Base-by-base conservation (phyloP, 768 basidiomycete species). In the Pleurotus salmoneostramineus region DNA sequence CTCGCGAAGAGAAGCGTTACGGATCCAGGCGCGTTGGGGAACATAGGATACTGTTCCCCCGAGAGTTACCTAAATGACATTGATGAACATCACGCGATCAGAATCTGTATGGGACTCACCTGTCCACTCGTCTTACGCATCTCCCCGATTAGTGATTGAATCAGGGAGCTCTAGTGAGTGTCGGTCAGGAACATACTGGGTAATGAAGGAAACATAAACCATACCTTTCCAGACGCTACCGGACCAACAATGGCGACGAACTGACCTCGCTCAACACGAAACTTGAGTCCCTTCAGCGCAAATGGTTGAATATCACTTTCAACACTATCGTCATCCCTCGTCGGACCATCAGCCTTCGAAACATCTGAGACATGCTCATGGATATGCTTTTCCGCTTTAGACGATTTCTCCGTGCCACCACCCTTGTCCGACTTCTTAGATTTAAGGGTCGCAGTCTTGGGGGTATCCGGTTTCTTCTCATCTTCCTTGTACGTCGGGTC, bases 1-100 rank as follows among this genome's bases (percentile, higher is more conserved):
- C 56, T 88, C 81, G 27, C 83, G 77, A 27, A 93, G 70, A 0
- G 86, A 88, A 0, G 84, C 85, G 66, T 85, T 86, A 62, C 72
- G 71, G 61, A 89, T 84, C 86, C 86, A 89, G 0, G 87, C 72
- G 15, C 75, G 68, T 64, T 87, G 84, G 3, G 85, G 80, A 0
- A 83, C 82, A 64, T 85, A 85, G 0, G 82, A 81, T 4, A 84
- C 71, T 0, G 74, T 71, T 11, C 85, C 82, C 3, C 79, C 79
- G 61, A 87, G 82, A 0, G 72, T 62, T 33, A 83, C 78, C 75
- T 80, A 55, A 35, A 50, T 27, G 34, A 1, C 21, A 12, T n/a
- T n/a, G 37, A 40, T n/a, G 37, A 40, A 10, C n/a, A 15, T 56
- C 14, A 56, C 21, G 21, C 15, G 7, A 37, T 17, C 12, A 15